Conservation (phyloP, 768 basidiomycete genomes). For the Pleurotus giganteus region DNA sequence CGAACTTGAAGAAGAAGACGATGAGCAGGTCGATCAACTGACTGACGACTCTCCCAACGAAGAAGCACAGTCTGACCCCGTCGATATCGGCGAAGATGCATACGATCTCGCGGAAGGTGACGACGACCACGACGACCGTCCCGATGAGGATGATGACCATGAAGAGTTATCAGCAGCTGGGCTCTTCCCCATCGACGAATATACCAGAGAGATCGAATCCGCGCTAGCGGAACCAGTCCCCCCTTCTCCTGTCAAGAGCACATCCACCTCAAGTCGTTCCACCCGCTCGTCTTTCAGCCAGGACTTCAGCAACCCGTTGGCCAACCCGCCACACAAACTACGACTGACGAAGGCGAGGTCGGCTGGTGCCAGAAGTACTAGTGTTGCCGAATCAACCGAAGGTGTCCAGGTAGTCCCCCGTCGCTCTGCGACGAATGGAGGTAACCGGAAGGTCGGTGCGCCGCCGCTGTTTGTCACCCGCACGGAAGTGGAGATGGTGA, state of each 20-base stretch:
- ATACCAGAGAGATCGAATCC: background rate
- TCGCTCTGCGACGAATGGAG: background rate
- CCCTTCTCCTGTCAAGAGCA: background rate
- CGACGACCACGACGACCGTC: background rate
- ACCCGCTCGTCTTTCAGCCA: background rate
- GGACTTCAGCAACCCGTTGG: background rate
- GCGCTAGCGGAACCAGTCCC: background rate
- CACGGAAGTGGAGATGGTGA: background rate
- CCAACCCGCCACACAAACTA: background rate
- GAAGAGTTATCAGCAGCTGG: background rate
- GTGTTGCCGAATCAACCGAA: too few relatives aligned
- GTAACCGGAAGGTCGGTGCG: background rate
- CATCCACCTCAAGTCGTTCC: background rate
- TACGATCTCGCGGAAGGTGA: background rate
- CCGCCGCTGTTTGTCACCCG: background rate
- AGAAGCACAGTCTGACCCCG: background rate
- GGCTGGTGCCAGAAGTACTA: background rate
- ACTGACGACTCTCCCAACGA: slow-evolving; percentile 3
- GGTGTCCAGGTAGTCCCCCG: too few relatives aligned
- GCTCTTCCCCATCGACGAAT: background rate
- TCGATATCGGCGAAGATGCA: background rate
- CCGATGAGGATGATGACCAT: background rate
- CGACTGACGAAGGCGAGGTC: background rate
- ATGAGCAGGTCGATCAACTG: background rate
- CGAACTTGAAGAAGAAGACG: background rate